Percentiles rank a stretch among this genome's conserved stretches.
These are phyloP conservation scores for Solanum bulbocastanum DNA, from an alignment of 257 asterid species.

Conservation along the genomic window DNA sequence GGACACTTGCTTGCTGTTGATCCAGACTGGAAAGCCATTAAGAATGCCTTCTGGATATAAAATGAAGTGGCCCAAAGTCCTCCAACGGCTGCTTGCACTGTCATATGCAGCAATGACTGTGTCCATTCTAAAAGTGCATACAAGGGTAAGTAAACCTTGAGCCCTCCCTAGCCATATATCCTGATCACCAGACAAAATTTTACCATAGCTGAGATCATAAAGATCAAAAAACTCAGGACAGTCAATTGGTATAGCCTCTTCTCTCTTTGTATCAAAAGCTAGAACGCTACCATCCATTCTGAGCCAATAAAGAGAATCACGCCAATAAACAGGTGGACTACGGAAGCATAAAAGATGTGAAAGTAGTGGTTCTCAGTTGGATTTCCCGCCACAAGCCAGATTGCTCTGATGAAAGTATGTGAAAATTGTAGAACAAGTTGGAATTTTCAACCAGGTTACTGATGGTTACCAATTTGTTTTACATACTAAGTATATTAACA, in stretches of 20 bases:
- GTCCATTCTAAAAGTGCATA: background rate
- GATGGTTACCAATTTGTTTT: background rate
- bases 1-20: no score
- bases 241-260: background rate
- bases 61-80: background rate
- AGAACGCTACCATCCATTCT: background rate
- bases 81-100: background rate
- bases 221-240: background rate
- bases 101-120: background rate
- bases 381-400: background rate
- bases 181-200: background rate
- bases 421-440: background rate
- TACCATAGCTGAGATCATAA: background rate
- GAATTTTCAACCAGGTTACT: background rate
- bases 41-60: background rate
- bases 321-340: background rate
- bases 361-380: background rate
- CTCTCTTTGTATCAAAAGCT: background rate
- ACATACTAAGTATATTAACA: no score
- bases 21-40: no score
- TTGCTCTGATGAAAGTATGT: background rate
- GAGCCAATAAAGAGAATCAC: background rate
- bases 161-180: background rate
- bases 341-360: background rate
- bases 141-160: background rate